A percentile compares a stretch with the other conserved stretches of the same genome.
Evolutionary conservation across 495 filamentous ascomycete species (phyloP).

Genomic region (Pyronema domesticum): DNA sequence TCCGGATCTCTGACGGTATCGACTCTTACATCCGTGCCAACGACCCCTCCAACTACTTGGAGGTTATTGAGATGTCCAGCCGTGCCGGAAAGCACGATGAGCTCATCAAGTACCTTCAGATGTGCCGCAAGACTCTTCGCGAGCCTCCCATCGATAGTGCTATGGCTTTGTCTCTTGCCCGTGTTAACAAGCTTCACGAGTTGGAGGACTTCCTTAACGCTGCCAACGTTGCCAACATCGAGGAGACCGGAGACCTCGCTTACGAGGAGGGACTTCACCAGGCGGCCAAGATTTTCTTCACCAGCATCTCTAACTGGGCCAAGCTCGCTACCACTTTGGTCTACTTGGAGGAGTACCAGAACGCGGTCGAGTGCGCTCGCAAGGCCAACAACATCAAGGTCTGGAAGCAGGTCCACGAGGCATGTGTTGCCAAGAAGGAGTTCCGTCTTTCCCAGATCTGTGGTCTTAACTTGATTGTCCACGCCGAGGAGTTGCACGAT

Average conservation of each 20-base stretch:
- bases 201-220: slow-evolving; percentile 90
- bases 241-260: slow-evolving; percentile 93
- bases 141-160: slow-evolving; percentile 88
- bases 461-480: slow-evolving; percentile 94
- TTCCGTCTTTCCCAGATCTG: slow-evolving; percentile 99
- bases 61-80: slow-evolving; percentile 92
- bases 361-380: slow-evolving; percentile 92
- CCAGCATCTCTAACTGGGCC: slow-evolving; percentile 98
- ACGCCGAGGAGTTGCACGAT: slow-evolving; percentile 86
- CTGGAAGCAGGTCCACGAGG: slow-evolving; percentile 97
- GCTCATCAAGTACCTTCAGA: slow-evolving; percentile 86
- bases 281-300: slow-evolving; percentile 97
- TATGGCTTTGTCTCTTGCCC: slow-evolving; percentile 82
- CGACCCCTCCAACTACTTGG: slow-evolving; percentile 80
- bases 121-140: slow-evolving; percentile 91
- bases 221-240: slow-evolving; percentile 87
- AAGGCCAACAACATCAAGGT: slow-evolving; percentile 99
- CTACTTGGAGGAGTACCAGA: slow-evolving; percentile 91
- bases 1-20: slow-evolving; percentile 81
- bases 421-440: slow-evolving; percentile 95
- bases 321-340: slow-evolving; percentile 95
- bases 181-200: slow-evolving; percentile 77
- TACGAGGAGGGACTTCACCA: slow-evolving; percentile 88
- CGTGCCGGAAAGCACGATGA: slow-evolving; percentile 97
- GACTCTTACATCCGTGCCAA: slow-evolving; percentile 92